phyloP scores from a whole-genome alignment of 192 early-diverging fungal species.

The Tieghemiomyces parasiticus region DNA sequence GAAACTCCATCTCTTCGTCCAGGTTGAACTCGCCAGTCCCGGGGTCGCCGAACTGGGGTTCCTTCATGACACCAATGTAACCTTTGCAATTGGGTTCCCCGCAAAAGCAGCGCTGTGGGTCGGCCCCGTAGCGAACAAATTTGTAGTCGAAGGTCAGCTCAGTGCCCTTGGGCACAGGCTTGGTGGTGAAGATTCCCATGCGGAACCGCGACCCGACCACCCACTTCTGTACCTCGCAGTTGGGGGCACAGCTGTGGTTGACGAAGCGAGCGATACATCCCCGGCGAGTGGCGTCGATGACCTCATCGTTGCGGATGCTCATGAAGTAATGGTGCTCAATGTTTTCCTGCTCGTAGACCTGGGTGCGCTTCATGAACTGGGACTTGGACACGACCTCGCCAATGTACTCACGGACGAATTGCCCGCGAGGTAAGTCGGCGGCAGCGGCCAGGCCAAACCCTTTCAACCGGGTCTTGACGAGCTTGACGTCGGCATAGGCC shows the following conservation, averaged over 20 bases:
- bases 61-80: conserved; percentile 74
- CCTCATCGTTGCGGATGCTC: conserved; percentile 81
- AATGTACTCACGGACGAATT: conserved; percentile 95
- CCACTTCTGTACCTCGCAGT: conserved; percentile 95
- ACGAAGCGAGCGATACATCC: conserved; percentile 93
- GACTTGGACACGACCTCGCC: conserved; percentile 82
- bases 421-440: conserved; percentile 46
- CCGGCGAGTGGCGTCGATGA: conserved; percentile 88
- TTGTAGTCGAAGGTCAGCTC: conserved; percentile 99
- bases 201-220: conserved; percentile 75
- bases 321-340: conserved; percentile 97
- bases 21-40: conserved; percentile 39
- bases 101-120: conserved; percentile 88
- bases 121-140: conserved; percentile 72
- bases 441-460: conserved; percentile 83
- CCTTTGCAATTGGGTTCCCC: conserved; percentile 78
- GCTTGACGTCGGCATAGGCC: conserved; percentile 71
- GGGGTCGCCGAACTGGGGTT: conserved; percentile 27
- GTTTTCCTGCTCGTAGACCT: conserved; percentile 65
- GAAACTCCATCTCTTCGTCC: conserved; percentile 37
- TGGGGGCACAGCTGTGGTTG: conserved; percentile 95
- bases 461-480: conserved; percentile 83
- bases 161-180: conserved; percentile 55
- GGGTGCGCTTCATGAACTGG: conserved; percentile 69
- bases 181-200: conserved; percentile 90